Evolutionary conservation across 1,284 basidiomycete species (phyloP).

Genomic region (Pseudozyma sp.): DNA sequence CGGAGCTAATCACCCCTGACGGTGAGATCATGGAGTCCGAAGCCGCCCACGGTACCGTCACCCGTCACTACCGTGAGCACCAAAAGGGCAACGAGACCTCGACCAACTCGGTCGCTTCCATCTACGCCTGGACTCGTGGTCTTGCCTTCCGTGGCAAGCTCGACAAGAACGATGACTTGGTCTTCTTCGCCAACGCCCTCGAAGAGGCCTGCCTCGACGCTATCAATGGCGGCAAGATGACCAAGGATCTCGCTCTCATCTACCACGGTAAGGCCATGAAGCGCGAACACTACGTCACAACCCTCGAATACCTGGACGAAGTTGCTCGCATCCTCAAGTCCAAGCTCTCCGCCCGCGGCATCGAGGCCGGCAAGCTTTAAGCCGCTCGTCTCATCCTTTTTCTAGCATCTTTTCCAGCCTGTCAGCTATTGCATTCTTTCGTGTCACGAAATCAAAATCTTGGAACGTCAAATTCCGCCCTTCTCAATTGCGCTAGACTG

Average conservation of each 20-base stretch:
- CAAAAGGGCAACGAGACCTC: slow-evolving; percentile 88
- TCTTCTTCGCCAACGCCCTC: slow-evolving; percentile 81
- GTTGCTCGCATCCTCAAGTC: slow-evolving; percentile 57
- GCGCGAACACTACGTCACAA: slow-evolving; percentile 67
- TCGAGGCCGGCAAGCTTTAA: slow-evolving; percentile 62
- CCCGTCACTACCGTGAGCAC: slow-evolving; percentile 95
- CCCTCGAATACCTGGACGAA: slow-evolving; percentile 66
- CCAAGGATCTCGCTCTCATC: slow-evolving; percentile 87
- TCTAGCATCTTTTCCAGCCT: too few relatives aligned
- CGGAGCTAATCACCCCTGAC: slow-evolving; percentile 94
- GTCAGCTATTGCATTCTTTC: too few relatives aligned
- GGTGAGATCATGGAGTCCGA: slow-evolving; percentile 82
- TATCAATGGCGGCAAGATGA: slow-evolving; percentile 95
- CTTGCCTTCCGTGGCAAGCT: slow-evolving; percentile 88
- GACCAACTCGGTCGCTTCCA: slow-evolving; percentile 97
- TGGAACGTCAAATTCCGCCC: too few relatives aligned
- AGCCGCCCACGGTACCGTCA: slow-evolving; percentile 75
- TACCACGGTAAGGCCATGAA: slow-evolving; percentile 84
- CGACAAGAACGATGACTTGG: slow-evolving; percentile 83
- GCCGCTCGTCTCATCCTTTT: too few relatives aligned
- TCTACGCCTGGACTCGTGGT: slow-evolving; percentile 98
- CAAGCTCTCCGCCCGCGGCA: slow-evolving; percentile 52
- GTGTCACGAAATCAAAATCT: too few relatives aligned
- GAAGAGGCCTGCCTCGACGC: slow-evolving; percentile 91
- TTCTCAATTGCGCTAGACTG: too few relatives aligned